phyloP scores from a whole-genome alignment of 805 yeast genomes.

The Candida insectorum region DNA sequence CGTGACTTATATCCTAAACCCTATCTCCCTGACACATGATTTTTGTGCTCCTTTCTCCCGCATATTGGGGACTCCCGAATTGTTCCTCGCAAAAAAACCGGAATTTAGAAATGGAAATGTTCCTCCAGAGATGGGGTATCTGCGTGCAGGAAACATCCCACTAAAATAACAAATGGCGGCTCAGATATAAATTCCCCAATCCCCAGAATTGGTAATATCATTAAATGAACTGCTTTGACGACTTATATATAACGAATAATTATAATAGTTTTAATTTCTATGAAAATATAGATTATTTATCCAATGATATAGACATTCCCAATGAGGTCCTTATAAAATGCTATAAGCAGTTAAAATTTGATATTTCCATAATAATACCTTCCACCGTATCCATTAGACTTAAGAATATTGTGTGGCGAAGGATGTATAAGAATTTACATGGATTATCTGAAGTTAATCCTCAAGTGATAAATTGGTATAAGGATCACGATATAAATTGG shows the following conservation, averaged over 20 bases:
- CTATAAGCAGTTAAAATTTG: constrained; percentile 13
- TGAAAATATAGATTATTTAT: constrained; percentile 17
- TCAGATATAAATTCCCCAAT: not conserved
- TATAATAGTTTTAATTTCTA: constrained; percentile 10
- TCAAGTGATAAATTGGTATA: constrained; percentile 49
- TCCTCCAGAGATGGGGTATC: too few species aligned
- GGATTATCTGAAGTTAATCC: constrained; percentile 36
- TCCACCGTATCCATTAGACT: constrained; percentile 21
- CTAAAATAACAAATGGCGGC: too few species aligned
- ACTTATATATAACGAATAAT: constrained; percentile 12
- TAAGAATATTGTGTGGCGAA: constrained; percentile 39
- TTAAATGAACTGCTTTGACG: constrained; percentile 14
- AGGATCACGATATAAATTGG: constrained; percentile 52
- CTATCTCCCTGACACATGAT: too few species aligned
- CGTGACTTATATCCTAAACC: too few species aligned
- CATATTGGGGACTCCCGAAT: too few species aligned
- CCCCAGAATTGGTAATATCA: not conserved
- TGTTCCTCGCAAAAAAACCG: too few species aligned
- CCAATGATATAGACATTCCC: constrained; percentile 12
- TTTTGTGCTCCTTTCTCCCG: too few species aligned
- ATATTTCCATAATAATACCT: constrained; percentile 13
- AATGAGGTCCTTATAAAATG: constrained; percentile 12
- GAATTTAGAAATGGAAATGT: too few species aligned
- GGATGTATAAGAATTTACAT: constrained; percentile 30
- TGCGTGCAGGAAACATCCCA: too few species aligned